phyloP scores from a whole-genome alignment of 179 eudicot species.

The Carnegiea gigantea region DNA sequence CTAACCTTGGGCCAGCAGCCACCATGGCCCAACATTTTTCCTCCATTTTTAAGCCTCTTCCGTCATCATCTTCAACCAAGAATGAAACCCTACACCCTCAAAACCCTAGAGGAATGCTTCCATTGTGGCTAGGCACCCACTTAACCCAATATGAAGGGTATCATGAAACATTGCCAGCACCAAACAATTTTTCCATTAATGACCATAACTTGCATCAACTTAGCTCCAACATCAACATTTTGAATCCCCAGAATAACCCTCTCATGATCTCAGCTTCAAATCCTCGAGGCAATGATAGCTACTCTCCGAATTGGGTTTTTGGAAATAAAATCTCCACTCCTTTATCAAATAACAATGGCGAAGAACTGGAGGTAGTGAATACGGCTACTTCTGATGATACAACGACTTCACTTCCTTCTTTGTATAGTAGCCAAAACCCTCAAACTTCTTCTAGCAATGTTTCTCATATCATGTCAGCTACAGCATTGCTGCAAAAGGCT shows the following conservation, averaged over 20 bases:
- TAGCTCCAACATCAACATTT: conserved; percentile 2
- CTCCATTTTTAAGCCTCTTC: conserved; percentile 55
- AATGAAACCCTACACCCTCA: conserved; percentile 23
- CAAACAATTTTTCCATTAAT: conserved; percentile 1
- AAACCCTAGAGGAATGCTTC: conserved; percentile 30
- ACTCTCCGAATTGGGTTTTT: conserved; percentile 47
- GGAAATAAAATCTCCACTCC: conserved; percentile 32
- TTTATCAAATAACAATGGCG: conserved; percentile 16
- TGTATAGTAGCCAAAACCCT: conserved; percentile 57
- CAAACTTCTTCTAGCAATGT: conserved; percentile 27
- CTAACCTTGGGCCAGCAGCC: conserved; percentile 38
- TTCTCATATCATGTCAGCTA: conserved; percentile 66
- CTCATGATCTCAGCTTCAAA: conserved; percentile 25
- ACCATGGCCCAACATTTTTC: conserved; percentile 60
- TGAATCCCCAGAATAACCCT: conserved; percentile 23
- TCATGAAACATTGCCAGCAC: neutral
- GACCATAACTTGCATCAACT: conserved; percentile 6
- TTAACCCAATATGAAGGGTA: neutral
- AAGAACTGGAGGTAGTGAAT: conserved; percentile 23
- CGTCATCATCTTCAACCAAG: conserved; percentile 18
- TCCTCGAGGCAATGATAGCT: conserved; percentile 25
- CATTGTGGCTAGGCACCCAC: conserved; percentile 21
- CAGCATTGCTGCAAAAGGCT: conserved; percentile 85
- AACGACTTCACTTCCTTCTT: conserved; percentile 44
- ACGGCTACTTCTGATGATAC: neutral